A percentile compares a stretch with the other conserved stretches of the same genome.
phyloP scores from a whole-genome alignment of 768 basidiomycete species.

The Calocera viscosa region DNA sequence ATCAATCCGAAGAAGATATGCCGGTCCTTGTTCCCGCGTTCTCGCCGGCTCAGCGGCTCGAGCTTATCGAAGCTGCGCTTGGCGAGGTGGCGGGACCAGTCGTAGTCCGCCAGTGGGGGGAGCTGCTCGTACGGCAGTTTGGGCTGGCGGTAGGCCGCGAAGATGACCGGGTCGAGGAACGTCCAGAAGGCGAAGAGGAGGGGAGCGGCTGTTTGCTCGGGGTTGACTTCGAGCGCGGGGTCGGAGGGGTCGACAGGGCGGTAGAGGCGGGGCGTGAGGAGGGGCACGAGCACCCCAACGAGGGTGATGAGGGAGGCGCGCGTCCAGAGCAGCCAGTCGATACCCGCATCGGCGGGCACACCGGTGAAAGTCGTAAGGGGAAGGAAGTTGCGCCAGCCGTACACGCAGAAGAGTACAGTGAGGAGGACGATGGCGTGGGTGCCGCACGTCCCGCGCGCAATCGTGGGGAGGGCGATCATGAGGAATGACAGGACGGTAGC shows the following conservation, averaged over 20 bases:
- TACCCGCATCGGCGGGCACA: background rate
- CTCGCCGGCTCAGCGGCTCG: conserved; percentile 19
- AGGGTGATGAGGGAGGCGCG: background rate
- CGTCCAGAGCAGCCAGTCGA: background rate
- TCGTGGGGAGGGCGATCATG: conserved; percentile 30
- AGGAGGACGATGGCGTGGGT: conserved; percentile 40
- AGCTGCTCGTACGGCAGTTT: conserved; percentile 27
- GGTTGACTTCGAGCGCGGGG: background rate
- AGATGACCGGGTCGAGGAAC: conserved; percentile 21
- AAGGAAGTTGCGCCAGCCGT: conserved; percentile 38
- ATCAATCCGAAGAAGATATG: background rate
- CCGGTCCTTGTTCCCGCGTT: background rate
- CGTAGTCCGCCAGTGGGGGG: conserved; percentile 28
- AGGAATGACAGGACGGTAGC: conserved; percentile 35
- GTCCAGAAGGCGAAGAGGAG: conserved; percentile 10
- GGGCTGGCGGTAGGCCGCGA: conserved; percentile 25
- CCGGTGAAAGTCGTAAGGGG: background rate
- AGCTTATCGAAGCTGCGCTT: conserved; percentile 22
- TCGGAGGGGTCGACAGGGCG: background rate
- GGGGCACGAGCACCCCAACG: background rate
- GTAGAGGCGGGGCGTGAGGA: background rate
- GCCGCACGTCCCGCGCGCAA: conserved; percentile 30
- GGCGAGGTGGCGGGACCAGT: conserved; percentile 24
- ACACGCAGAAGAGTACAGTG: conserved; percentile 38
- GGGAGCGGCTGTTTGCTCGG: conserved; percentile 8